Evolutionary conservation across 2,329 filamentous ascomycete genomes (phyloP), one percentile per base, ranked within the genome.

Genomic region (Aspergillus uvarum): DNA sequence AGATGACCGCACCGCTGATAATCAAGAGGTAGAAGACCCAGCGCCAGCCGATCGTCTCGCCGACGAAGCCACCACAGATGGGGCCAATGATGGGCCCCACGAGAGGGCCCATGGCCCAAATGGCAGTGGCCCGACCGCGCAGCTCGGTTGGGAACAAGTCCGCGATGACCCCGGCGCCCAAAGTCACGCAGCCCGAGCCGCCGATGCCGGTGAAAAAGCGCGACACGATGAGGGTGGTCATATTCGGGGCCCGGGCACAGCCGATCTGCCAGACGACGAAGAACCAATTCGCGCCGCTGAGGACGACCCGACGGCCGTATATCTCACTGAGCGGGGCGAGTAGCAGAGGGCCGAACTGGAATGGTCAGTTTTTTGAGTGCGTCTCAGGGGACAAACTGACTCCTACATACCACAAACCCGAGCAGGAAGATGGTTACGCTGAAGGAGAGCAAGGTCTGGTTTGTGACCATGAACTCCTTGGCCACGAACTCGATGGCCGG

Each of bases 311-410:
- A 6, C 85, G 79, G 5, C 85, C 87, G 59, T 84, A 88, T n/a
- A 89, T 74, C 68, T 90, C 87, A 19, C 84, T 81, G 6, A 90
- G 69, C 0, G 87, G 87, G 2, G 87, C 87, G 79, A 87, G 87
- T 1, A 90, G 65, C 4, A 89, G 74, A 1, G 86, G 86, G 0
- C 86, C 85, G 58, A 87, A 63, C 49, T 61, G 48, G 29, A 38
- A 22, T 7, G n/a, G n/a, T 47, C 22, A n/a, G 19, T 29, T 38
- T 22, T 50, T 3, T 7, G 19, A 3, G 6, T 32, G 12, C 29
- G 8, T 22, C 2, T 21, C 5, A 21, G 22, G 11, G 26, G 11
- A 5, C 29, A 48, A 1, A 14, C 14, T 24, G 1, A 44, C 14
- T 44, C 38, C 47, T n/a, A 64, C 67, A 35, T 58, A 74, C 70